Conservation (phyloP, 2,329 filamentous ascomycete genomes). For the Juglanconis juglandina region DNA sequence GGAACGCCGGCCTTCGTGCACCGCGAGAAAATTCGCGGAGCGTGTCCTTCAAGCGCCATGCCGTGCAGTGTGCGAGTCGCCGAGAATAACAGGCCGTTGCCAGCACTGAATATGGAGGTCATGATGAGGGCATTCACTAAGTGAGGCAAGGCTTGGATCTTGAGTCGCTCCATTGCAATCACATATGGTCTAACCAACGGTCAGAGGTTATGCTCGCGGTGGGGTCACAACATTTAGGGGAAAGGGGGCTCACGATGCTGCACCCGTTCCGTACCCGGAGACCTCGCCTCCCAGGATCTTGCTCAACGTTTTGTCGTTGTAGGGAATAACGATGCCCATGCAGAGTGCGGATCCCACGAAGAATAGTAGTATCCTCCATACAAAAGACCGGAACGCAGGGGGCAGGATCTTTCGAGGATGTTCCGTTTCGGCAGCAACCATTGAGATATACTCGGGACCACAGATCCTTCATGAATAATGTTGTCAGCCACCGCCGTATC, state of each 20-base stretch:
- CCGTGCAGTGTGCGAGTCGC: slow-evolving; percentile 60
- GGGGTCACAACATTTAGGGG: not conserved
- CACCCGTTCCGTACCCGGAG: slow-evolving; percentile 48
- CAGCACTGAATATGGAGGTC: slow-evolving; percentile 57
- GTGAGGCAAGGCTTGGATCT: slow-evolving; percentile 51
- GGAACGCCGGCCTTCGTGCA: slow-evolving; percentile 59
- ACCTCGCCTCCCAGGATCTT: slow-evolving; percentile 47
- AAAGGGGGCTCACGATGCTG: slow-evolving; percentile 41
- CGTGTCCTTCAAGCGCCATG: slow-evolving; percentile 54
- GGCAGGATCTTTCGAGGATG: slow-evolving; percentile 58
- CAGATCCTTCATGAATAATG: slow-evolving; percentile 47
- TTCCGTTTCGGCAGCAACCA: slow-evolving; percentile 50
- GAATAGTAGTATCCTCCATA: slow-evolving; percentile 63
- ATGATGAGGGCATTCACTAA: slow-evolving; percentile 62
- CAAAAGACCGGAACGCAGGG: slow-evolving; percentile 62
- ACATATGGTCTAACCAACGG: slow-evolving; percentile 36
- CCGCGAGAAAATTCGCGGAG: slow-evolving; percentile 47
- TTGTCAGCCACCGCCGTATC: not conserved
- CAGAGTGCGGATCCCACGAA: slow-evolving; percentile 64
- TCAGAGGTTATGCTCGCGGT: not conserved
- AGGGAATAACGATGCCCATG: slow-evolving; percentile 60
- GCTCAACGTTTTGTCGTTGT: slow-evolving; percentile 52
- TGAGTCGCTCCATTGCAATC: slow-evolving; percentile 56
- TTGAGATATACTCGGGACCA: slow-evolving; percentile 58
- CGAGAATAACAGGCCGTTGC: slow-evolving; percentile 60